Base-by-base conservation (phyloP, 208 protist species). In the Strigomonas galati region DNA sequence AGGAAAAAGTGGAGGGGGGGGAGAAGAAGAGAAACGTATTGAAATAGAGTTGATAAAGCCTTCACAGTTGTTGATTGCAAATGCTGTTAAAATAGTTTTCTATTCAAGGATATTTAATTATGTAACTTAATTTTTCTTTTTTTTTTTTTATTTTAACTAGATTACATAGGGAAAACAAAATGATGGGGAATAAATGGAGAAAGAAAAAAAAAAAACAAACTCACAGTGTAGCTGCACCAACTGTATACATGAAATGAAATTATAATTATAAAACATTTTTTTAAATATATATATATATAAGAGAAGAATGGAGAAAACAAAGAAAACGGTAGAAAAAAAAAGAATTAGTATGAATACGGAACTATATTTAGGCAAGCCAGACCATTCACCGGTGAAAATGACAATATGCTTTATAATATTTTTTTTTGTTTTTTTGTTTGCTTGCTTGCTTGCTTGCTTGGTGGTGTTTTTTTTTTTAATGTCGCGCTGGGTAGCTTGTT, bases 81-180 rank as follows among this genome's bases (percentile, higher is more conserved):
- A n/a, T n/a, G n/a, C n/a, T n/a, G n/a, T n/a, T n/a, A n/a, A n/a
- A n/a, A n/a, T n/a, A n/a, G n/a, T n/a, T n/a, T n/a, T n/a, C n/a
- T n/a, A n/a, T n/a, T n/a, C n/a, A n/a, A n/a, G n/a, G n/a, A n/a
- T n/a, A n/a, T n/a, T n/a, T n/a, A n/a, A 1, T 56, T 23, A 63
- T 44, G 48, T n/a, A 63, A 62, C 19, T 66, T 23, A 6, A 31
- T 28, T n/a, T 27, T 68, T 55, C 35, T 27, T 52, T 40, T 70
- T 59, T 37, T 48, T 55, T 51, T 31, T 54, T 60, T 76, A 69
- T 62, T 65, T 65, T 69, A 70, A 27, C 26, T 54, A 55, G 23
- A 51, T 53, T 52, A 14, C 27, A 21, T 24, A 43, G 15, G 54
- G 46, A 7, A 58, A 44, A 37, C 21, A 69, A 69, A 61, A 32